These are phyloP conservation scores for Westerdykella sp. DNA, from an alignment of 2,329 filamentous ascomycete species.

Conservation along the genomic window DNA sequence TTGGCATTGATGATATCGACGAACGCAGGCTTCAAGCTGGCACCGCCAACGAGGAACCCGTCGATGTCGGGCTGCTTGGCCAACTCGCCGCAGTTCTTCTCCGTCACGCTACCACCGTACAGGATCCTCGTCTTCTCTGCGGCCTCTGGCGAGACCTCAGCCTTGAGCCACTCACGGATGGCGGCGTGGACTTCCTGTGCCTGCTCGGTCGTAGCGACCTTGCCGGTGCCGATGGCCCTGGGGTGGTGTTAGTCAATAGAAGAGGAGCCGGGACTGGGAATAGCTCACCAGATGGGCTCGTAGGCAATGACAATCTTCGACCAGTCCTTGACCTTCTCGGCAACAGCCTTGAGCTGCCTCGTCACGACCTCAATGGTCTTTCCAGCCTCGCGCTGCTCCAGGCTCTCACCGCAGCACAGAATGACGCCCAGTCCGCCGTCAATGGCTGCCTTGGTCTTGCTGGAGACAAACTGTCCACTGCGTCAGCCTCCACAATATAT, in stretches of 20 bases:
- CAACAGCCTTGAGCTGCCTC: conserved; percentile 75
- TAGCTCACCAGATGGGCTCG: conserved; percentile 86
- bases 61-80: conserved; percentile 92
- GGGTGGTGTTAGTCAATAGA: conserved; percentile 8
- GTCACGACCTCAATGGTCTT: conserved; percentile 85
- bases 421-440: conserved; percentile 86
- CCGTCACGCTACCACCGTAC: conserved; percentile 92
- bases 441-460: conserved; percentile 89
- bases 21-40: conserved; percentile 92
- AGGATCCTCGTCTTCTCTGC: conserved; percentile 87
- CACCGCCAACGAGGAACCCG: conserved; percentile 94
- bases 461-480: conserved; percentile 61
- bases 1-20: conserved; percentile 64
- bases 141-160: conserved; percentile 68
- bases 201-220: conserved; percentile 40
- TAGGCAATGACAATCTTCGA: conserved; percentile 93
- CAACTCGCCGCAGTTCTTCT: conserved; percentile 96
- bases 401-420: conserved; percentile 93
- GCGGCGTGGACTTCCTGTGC: conserved; percentile 54
- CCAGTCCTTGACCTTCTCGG: conserved; percentile 78
- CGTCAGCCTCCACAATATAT: conserved; percentile 1
- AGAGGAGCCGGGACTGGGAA: not conserved
- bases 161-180: conserved; percentile 78
- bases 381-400: conserved; percentile 81
- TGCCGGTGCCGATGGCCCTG: conserved; percentile 73